These are phyloP conservation scores for Fusarium nurragi DNA, from an alignment of 2,329 filamentous ascomycete species.

Conservation along the genomic window DNA sequence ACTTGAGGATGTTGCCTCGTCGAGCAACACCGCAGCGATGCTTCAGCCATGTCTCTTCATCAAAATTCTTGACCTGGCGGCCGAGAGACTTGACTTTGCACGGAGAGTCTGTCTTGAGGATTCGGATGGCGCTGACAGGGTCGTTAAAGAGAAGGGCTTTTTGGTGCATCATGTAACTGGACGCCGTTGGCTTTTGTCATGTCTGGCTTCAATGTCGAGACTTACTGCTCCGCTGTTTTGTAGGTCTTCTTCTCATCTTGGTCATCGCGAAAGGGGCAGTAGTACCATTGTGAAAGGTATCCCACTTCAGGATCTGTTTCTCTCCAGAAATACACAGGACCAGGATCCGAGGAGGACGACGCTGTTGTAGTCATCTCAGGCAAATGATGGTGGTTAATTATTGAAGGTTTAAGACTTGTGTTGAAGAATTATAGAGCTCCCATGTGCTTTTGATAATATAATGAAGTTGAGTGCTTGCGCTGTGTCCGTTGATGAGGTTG, in stretches of 20 bases:
- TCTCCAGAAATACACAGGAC: slow-evolving; percentile 58
- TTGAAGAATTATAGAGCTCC: not conserved
- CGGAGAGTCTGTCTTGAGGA: slow-evolving; percentile 60
- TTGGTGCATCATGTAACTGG: slow-evolving; percentile 64
- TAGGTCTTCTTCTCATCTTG: slow-evolving; percentile 51
- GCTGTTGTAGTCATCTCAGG: slow-evolving; percentile 17
- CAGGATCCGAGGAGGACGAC: slow-evolving; percentile 8
- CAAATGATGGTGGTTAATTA: not conserved
- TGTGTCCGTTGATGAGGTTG: slow-evolving; percentile 3
- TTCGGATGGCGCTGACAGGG: slow-evolving; percentile 53
- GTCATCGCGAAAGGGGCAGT: slow-evolving; percentile 58
- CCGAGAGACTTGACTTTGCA: slow-evolving; percentile 64
- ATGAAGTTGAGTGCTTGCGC: not conserved
- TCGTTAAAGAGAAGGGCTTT: slow-evolving; percentile 63
- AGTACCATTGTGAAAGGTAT: slow-evolving; percentile 72
- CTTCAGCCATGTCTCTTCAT: slow-evolving; percentile 60
- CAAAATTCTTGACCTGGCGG: slow-evolving; percentile 63
- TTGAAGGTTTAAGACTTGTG: not conserved
- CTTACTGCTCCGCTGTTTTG: slow-evolving; percentile 62
- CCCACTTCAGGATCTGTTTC: slow-evolving; percentile 59
- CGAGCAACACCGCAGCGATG: slow-evolving; percentile 65
- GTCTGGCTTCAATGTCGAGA: not conserved
- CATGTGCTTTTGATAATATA: not conserved
- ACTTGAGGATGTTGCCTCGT: slow-evolving; percentile 68
- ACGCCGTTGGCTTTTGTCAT: not conserved